Base-by-base conservation (phyloP, 1,284 basidiomycete species). In the Apiotrichum veenhuisii region DNA sequence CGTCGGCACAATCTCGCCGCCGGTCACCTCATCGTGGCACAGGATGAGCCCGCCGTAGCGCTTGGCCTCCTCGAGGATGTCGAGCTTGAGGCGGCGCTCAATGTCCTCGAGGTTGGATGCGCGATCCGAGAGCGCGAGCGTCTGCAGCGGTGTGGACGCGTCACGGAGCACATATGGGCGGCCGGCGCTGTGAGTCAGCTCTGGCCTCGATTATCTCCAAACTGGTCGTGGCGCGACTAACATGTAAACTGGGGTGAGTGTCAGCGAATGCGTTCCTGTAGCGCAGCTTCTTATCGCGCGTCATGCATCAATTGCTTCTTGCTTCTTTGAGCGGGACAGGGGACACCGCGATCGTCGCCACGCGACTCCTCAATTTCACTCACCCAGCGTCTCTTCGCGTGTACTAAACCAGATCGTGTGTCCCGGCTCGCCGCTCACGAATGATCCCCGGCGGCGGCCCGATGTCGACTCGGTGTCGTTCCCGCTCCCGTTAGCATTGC, bases 101-200 rank as follows among this genome's bases (percentile, higher is more conserved):
- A 99, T 98, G 3, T 87, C 93, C 74, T 98, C 96, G 12, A 99
- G 81, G 70, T 96, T 97, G 74, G 92, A 88, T 1, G 94, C 90
- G 38, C 96, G 84, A 73, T 96, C 91, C 18, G 91, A 95, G 41
- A 98, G 78, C 18, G 86, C 82, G 55, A 98, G 81, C 0, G 88
- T 89, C 50, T 85, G 82, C 56, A 88, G 83, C 1, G 96, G 95
- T 56, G 88, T 85, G 15, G 89, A 84, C 0, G 89, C 86, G 73
- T 99, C 95, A 49, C 96, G 84, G n/a, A 98, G 81, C 15, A 99
- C 95, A 68, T 96, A 98, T 0, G 96, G 93, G 30, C 93, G 73
- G 14, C 91, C 91, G 52, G 91, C 93, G 59, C 98, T 94, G 49
- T 53, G 93, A 94, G 42, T 33, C 57, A 41, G 95, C 85, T 83